Base-by-base conservation (phyloP, 495 filamentous ascomycete species). In the Aspergillus steynii region DNA sequence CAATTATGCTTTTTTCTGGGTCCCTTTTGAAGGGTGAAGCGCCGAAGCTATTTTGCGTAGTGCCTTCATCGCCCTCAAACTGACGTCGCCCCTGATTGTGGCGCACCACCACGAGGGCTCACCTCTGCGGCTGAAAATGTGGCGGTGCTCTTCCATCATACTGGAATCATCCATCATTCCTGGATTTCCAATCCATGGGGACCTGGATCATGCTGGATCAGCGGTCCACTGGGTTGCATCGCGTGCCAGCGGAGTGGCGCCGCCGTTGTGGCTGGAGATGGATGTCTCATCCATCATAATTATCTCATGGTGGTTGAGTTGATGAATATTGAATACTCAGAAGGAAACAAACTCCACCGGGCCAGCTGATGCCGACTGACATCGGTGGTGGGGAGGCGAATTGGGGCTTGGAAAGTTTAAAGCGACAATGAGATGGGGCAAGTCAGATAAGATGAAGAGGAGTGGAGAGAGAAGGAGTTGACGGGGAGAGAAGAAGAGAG, bases 1-100 rank as follows among this genome's bases (percentile, higher is more conserved):
- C 15, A 55, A 55, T 55, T 42, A 55, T 55, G 31, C 53, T 42
- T 55, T 27, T 32, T 55, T 58, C 37, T 37, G 14, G 42, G 8
- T 0, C 28, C 20, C 20, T 20, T 46, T 34, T 27, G 29, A 5
- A 10, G 3, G 1, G 7, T 12, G 10, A 12, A 42, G 29, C 52
- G 37, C 9, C 12, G 37, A 3, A 10, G 8, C 34, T 37, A 37
- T 2, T 2, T 10, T 37, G 34, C 6, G 29, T 12, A 9, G 34
- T 34, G 6, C 28, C 25, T 53, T 29, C 51, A 31, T 37, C 9
- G 12, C n/a, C 12, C n/a, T n/a, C 28, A 27, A 34, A n/a, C 4
- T 32, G 51, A 53, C n/a, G 8, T 29, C 34, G 51, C 32, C 32
- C 29, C 51, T 42, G 37, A 42, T 10, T 42, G 37, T 42, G 37